These are phyloP conservation scores for Penicillium griseofulvum DNA, from an alignment of 2,329 filamentous ascomycete genomes.

Conservation along the genomic window DNA sequence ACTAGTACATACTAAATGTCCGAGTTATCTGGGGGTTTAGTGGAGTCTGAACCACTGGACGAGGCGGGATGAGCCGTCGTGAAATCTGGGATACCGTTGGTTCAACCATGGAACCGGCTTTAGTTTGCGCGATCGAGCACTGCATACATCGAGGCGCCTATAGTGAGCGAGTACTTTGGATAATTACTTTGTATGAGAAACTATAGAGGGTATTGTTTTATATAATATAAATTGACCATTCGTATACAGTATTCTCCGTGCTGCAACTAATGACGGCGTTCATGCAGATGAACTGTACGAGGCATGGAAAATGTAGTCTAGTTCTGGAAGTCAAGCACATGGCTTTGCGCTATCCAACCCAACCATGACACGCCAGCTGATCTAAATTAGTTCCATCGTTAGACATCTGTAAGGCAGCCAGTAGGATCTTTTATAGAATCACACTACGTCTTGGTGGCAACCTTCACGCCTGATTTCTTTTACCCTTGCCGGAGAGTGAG, in stretches of 20 bases:
- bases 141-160: background rate
- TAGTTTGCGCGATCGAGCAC: background rate
- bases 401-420: constrained; percentile 10
- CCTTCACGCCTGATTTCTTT: background rate
- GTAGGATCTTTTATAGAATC: constrained; percentile 2
- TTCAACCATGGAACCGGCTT: constrained; percentile 22
- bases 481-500: background rate
- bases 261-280: constrained; percentile 17
- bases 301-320: constrained; percentile 8
- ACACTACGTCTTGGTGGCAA: constrained; percentile 3
- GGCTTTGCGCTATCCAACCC: constrained; percentile 21
- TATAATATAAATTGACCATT: background rate
- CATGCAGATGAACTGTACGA: constrained; percentile 23
- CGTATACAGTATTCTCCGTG: background rate
- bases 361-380: constrained; percentile 8
- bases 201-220: background rate
- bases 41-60: constrained; percentile 26
- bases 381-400: background rate
- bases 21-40: constrained; percentile 13
- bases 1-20: background rate
- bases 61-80: constrained; percentile 24
- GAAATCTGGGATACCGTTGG: constrained; percentile 12
- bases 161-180: background rate
- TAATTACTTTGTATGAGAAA: background rate
- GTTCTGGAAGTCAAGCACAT: constrained; percentile 26